phyloP scores from a whole-genome alignment of 2,329 filamentous ascomycete species.

The Diaporthe caulivora region DNA sequence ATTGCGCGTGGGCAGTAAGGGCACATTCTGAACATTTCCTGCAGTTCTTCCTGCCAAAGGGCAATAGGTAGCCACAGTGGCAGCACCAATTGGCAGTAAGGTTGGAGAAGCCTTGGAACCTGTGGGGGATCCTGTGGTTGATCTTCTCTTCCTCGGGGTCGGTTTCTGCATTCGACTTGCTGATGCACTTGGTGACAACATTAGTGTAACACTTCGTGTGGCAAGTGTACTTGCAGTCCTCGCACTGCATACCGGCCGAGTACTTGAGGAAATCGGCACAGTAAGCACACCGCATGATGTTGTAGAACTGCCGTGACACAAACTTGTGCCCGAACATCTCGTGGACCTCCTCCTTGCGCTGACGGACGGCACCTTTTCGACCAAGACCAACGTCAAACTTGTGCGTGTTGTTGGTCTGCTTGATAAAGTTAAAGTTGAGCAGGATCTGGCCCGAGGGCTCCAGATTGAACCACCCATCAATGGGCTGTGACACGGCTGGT shows the following conservation, averaged over 20 bases:
- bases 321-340: constrained; percentile 99
- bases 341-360: constrained; percentile 97
- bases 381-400: constrained; percentile 91
- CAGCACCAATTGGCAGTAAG: constrained; percentile 99
- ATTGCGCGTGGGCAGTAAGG: constrained; percentile 90
- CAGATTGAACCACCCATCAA: constrained; percentile 97
- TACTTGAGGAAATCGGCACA: constrained; percentile 99
- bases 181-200: constrained; percentile 99
- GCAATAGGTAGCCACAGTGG: constrained; percentile 95
- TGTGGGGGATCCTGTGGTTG: constrained; percentile 98
- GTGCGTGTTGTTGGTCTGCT: constrained; percentile 86
- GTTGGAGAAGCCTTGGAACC: constrained; percentile 96
- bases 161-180: constrained; percentile 98
- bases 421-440: constrained; percentile 90
- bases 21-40: constrained; percentile 94
- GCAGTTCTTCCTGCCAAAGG: constrained; percentile 94
- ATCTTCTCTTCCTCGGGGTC: constrained; percentile 99
- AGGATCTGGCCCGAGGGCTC: constrained; percentile 95
- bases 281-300: constrained; percentile 99
- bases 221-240: constrained; percentile 99
- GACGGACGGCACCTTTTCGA: constrained; percentile 94
- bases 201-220: constrained; percentile 97
- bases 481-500: constrained; percentile 69
- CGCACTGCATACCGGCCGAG: constrained; percentile 98
- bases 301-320: constrained; percentile 98